Evolutionary conservation across 2,329 filamentous ascomycete genomes (phyloP).

Genomic region (Exophiala lecanii-corni): DNA sequence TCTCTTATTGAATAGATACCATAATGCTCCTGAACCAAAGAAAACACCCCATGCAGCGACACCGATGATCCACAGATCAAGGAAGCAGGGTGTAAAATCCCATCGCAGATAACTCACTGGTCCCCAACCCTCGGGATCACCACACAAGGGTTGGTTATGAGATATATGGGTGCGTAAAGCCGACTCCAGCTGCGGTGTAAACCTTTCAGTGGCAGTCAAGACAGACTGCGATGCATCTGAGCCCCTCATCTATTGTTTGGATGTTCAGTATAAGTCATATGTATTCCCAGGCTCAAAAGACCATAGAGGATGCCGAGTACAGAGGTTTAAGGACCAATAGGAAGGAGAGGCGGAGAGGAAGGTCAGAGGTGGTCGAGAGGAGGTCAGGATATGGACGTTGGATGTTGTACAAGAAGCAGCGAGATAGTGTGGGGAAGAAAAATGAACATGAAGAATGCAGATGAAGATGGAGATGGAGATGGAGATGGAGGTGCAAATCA

Average conservation of each 20-base stretch:
- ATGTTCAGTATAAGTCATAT: neutral
- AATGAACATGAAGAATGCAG: too few relatives aligned
- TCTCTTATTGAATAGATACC: slow-evolving; percentile 70
- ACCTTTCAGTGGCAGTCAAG: slow-evolving; percentile 17
- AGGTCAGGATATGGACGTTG: neutral
- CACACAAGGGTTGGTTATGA: slow-evolving; percentile 66
- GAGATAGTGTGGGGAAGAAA: neutral
- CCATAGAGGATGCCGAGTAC: neutral
- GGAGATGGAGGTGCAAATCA: too few relatives aligned
- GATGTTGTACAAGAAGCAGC: neutral
- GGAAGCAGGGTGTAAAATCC: slow-evolving; percentile 96
- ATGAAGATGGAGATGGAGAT: neutral
- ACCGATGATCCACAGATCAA: slow-evolving; percentile 79
- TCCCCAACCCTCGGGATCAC: slow-evolving; percentile 91
- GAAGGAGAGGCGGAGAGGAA: slow-evolving; percentile 1
- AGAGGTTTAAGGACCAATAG: too few relatives aligned
- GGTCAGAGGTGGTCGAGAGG: neutral
- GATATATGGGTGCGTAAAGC: neutral
- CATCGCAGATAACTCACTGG: slow-evolving; percentile 81
- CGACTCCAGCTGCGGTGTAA: slow-evolving; percentile 2
- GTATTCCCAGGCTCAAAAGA: too few relatives aligned
- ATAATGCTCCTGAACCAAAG: slow-evolving; percentile 70
- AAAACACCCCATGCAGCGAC: slow-evolving; percentile 77
- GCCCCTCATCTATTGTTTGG: slow-evolving; percentile 17
- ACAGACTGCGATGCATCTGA: slow-evolving; percentile 19